Evolutionary conservation across 805 yeast genomes (phyloP), one percentile per base, ranked within the genome.

Genomic region (Kluyveromyces starmeri): DNA sequence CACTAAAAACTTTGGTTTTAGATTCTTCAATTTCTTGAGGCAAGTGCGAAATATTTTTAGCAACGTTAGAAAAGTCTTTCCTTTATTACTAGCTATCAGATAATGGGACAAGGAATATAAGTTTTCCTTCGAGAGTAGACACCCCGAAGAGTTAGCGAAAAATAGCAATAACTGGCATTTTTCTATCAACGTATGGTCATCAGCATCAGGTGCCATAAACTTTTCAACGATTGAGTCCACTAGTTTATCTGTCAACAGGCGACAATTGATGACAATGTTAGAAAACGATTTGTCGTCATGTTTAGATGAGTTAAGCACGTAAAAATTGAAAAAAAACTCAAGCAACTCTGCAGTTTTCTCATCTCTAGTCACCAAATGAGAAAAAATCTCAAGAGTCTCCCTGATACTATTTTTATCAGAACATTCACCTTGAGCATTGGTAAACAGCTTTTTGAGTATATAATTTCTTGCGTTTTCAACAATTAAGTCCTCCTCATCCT

Each of bases 401-500:
- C 50, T 35, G 12, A 43, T 42, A 5, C 35, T 29, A 10, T 50
- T 38, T 22, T 34, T 17, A 10, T 40, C 39, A 14, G 37, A 18
- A 2, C 36, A 27, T 8, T 36, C 41, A 1, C 35, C 37, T 1
- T 23, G 27, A 4, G 51, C 15, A 2, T 41, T 27, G 1, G 39
- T 27, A 25, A 71, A 63, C 64, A 72, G 62, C 13, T 63, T 37
- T 1, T 61, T 61, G 1, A 60, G 26, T 17, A 78, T 41, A 3
- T 56, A 44, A 14, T 38, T 33, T 29, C 55, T 61, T 0, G 78
- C 67, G 6, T 61, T 42, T 1, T 69, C 73, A 7, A 64, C 57
- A 1, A 75, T 61, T 1, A 59, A 39, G 23, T 71, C 76, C 43
- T 85, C 94, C 41, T 79, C 88, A 51, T 83, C 95, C 35, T 80